phyloP scores from a whole-genome alignment of 192 early-diverging fungal genomes.

The Linderina pennispora region DNA sequence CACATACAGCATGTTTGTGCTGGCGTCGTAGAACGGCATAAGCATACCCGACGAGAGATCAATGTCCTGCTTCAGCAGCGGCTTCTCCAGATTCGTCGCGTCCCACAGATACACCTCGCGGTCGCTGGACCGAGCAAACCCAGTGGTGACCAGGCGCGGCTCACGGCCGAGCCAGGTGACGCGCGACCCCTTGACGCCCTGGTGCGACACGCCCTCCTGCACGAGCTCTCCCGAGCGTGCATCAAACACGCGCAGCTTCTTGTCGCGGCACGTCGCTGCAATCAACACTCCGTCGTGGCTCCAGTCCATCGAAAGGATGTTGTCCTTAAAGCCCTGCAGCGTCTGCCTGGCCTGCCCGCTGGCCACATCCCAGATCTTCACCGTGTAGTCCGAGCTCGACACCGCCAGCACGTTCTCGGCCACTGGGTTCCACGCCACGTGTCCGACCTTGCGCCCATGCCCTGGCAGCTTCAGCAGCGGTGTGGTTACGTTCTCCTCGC shows the following conservation, averaged over 20 bases:
- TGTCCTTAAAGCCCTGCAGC: conserved; percentile 81
- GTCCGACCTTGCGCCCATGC: conserved; percentile 94
- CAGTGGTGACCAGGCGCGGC: conserved; percentile 81
- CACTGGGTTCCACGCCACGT: conserved; percentile 94
- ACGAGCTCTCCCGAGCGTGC: conserved; percentile 76
- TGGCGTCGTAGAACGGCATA: conserved; percentile 94
- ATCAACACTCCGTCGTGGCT: conserved; percentile 80
- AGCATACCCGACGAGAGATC: conserved; percentile 93
- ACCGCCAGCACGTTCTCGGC: conserved; percentile 91
- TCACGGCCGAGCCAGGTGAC: conserved; percentile 83
- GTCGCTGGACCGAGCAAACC: conserved; percentile 89
- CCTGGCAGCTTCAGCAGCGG: conserved; percentile 78
- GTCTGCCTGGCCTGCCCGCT: conserved; percentile 67
- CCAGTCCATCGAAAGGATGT: conserved; percentile 90
- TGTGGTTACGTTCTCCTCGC: conserved; percentile 65
- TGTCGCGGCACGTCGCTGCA: conserved; percentile 93
- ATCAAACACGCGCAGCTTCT: conserved; percentile 93
- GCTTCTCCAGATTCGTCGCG: conserved; percentile 56
- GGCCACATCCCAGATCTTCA: conserved; percentile 94
- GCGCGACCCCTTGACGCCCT: conserved; percentile 95
- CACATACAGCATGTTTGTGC: conserved; percentile 87
- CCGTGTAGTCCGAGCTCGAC: conserved; percentile 80
- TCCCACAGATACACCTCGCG: conserved; percentile 96
- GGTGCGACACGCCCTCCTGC: conserved; percentile 76
- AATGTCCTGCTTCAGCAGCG: conserved; percentile 68